phyloP scores from a whole-genome alignment of 495 filamentous ascomycete species.

The Terfezia claveryi region DNA sequence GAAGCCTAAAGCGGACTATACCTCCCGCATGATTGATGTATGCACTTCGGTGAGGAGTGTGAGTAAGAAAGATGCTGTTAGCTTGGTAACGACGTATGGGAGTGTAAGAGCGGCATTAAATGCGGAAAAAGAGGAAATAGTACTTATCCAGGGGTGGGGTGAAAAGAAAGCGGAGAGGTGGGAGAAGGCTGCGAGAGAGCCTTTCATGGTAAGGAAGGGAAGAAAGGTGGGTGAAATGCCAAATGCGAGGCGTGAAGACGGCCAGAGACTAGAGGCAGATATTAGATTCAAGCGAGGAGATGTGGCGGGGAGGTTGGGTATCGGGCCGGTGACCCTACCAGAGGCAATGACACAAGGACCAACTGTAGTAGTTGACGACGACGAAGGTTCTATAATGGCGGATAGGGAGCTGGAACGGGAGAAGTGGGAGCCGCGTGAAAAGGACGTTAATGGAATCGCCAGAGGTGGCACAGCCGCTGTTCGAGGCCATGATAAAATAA shows the following conservation, averaged over 20 bases:
- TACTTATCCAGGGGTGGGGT: constrained; percentile 70
- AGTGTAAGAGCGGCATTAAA: constrained; percentile 70
- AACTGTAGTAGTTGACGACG: constrained; percentile 6
- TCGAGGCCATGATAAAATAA: constrained; percentile 28
- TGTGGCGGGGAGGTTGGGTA: constrained; percentile 22
- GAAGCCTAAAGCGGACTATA: constrained; percentile 58
- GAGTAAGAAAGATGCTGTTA: constrained; percentile 84
- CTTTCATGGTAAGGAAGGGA: constrained; percentile 47
- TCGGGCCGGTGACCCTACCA: constrained; percentile 19
- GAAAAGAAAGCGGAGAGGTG: constrained; percentile 81
- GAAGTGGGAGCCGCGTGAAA: constrained; percentile 1
- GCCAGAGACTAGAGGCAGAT: background rate
- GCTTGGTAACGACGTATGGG: constrained; percentile 71
- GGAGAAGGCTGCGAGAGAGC: constrained; percentile 59
- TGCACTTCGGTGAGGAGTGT: constrained; percentile 72
- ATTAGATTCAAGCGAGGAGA: constrained; percentile 8
- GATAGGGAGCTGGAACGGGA: constrained; percentile 21
- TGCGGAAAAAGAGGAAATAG: constrained; percentile 63
- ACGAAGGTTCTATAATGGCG: constrained; percentile 27
- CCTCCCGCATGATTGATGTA: constrained; percentile 81
- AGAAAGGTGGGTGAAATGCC: constrained; percentile 12
- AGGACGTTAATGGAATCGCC: constrained; percentile 1
- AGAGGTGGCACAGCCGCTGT: constrained; percentile 7
- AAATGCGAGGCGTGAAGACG: constrained; percentile 2
- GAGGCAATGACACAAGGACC: constrained; percentile 8